Evolutionary conservation across 768 basidiomycete genomes (phyloP), one percentile per base, ranked within the genome.

Genomic region (Kockovaella imperatae): DNA sequence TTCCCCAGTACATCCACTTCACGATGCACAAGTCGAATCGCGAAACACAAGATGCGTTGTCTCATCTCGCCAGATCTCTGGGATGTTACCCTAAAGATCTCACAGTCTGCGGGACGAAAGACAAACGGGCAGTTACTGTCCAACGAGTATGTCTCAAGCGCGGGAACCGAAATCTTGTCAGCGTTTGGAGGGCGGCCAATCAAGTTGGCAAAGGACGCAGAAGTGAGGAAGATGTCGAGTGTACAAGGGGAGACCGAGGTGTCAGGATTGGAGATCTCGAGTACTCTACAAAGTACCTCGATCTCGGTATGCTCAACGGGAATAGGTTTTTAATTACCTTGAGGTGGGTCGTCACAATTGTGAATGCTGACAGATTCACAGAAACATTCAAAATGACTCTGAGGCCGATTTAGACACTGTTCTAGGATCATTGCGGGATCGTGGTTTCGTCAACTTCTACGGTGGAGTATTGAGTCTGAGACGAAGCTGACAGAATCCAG

Each of bases 381-480:
- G 93, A 59, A 95, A 86, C 62, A 83, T 95, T 15, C 82, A 86
- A 62, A 82, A 82, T 6, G 81, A 86, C 45, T 83, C 83, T 6
- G 73, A 75, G 57, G 79, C 84, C 25, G 79, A 78, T 2, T 75
- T 97, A 42, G 81, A 91, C 53, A 76, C 78, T 48, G 83, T 84
- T 0, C 76, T 97, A 76, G 75, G 77, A 28, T 83, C 80, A 14
- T 76, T 97, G 43, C 86, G 88, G 69, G 72, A 77, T 45, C 80
- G 80, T 49, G 95, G 95, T 0, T 99, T 97, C 72, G 87, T 99
- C 69, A 99, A 99, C 68, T 99, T 96, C 67, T 99, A 95, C 66
- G 91, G 89, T 87, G 71, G 48, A 62, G 35, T 24, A 28, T 28
- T 24, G 29, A 5, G 24, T 17, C 38, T 31, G 18, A 5, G 31